phyloP scores from a whole-genome alignment of 2,329 filamentous ascomycete genomes.

The Phialocephala subalpina region DNA sequence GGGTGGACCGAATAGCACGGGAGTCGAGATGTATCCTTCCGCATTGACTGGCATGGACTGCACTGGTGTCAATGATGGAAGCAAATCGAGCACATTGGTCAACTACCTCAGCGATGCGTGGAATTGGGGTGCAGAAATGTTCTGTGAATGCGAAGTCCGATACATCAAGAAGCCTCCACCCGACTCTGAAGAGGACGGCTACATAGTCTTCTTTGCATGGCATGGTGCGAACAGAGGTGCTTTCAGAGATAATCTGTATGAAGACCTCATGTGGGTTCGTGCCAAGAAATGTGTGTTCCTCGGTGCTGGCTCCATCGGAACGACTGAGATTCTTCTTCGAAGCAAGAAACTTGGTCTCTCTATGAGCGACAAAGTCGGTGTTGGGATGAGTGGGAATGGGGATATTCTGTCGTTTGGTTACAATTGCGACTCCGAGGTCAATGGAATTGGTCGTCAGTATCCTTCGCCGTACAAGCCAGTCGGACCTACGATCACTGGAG shows the following conservation, averaged over 20 bases:
- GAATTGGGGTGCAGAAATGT: conserved; percentile 77
- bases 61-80: conserved; percentile 73
- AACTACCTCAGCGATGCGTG: conserved; percentile 75
- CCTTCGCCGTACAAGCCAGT: conserved; percentile 60
- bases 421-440: conserved; percentile 64
- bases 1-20: conserved; percentile 67
- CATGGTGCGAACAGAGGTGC: conserved; percentile 64
- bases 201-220: conserved; percentile 71
- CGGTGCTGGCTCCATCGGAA: conserved; percentile 70
- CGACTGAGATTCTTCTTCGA: conserved; percentile 70
- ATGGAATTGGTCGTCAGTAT: conserved; percentile 60
- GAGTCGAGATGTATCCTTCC: conserved; percentile 68
- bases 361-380: conserved; percentile 64
- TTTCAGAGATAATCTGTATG: conserved; percentile 62
- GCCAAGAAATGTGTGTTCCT: conserved; percentile 72
- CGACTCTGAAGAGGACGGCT: conserved; percentile 56
- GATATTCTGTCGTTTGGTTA: conserved; percentile 72
- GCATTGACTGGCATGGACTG: conserved; percentile 67
- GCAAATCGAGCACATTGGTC: conserved; percentile 70
- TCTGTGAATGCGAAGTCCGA: conserved; percentile 72
- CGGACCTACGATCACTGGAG: conserved; percentile 68
- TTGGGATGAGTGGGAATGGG: conserved; percentile 71
- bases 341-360: conserved; percentile 65
- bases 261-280: conserved; percentile 72
- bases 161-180: conserved; percentile 65